These are phyloP conservation scores for Podaxis sp. DNA, from an alignment of 768 basidiomycete species.

Conservation along the genomic window DNA sequence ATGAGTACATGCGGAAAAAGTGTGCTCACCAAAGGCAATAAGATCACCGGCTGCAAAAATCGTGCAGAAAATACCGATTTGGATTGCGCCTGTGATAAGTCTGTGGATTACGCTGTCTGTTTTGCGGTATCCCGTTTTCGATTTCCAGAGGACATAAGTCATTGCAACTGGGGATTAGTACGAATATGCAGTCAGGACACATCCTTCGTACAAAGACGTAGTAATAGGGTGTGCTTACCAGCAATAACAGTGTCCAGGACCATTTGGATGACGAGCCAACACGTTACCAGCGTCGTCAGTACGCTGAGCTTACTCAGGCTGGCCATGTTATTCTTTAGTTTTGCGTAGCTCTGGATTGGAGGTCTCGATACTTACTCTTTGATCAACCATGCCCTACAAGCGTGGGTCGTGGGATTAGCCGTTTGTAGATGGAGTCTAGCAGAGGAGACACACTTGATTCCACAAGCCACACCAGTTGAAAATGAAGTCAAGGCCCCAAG, in stretches of 20 bases:
- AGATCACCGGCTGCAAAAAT: slow-evolving; percentile 52
- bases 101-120: slow-evolving; percentile 54
- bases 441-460: slow-evolving; percentile 12
- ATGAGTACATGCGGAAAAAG: neutral
- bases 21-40: slow-evolving; percentile 30
- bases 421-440: neutral
- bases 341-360: neutral
- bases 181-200: neutral
- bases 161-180: neutral
- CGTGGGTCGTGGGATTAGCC: neutral
- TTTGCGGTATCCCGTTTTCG: slow-evolving; percentile 45
- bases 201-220: neutral
- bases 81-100: slow-evolving; percentile 52
- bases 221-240: slow-evolving; percentile 1
- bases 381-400: slow-evolving; percentile 14
- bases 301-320: neutral
- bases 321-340: neutral
- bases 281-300: slow-evolving; percentile 11
- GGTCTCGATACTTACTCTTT: slow-evolving; percentile 1
- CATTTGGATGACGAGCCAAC: slow-evolving; percentile 17
- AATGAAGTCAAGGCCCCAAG: slow-evolving; percentile 13
- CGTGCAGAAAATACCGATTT: slow-evolving; percentile 52
- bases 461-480: slow-evolving; percentile 12
- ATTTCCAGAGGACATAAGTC: slow-evolving; percentile 1
- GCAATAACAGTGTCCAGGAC: slow-evolving; percentile 15